Base-by-base conservation (phyloP, 2,329 filamentous ascomycete species). In the Chrysosporium queenslandicum region DNA sequence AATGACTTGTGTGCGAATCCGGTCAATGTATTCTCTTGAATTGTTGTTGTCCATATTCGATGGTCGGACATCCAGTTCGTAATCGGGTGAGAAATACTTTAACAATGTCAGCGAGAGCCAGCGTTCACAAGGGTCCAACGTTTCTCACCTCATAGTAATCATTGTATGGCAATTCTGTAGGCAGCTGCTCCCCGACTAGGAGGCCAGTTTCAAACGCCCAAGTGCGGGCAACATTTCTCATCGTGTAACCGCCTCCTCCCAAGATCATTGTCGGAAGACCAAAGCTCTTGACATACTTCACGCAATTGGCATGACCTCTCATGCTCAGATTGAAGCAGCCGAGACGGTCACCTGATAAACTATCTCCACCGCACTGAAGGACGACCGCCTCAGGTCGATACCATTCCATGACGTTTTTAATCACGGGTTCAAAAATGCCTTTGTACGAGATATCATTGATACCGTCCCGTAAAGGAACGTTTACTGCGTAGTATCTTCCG, bases 141-240 rank as follows among this genome's bases (percentile, higher is more conserved):
- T 21, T 9, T 57, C 68, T 61, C 64, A 78, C 77, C 66, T 85
- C 82, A 64, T 97, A 97, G 69, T 97, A 97, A 73, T 97, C 91
- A 58, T 95, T 97, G 69, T 89, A 97, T 0, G 91, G 91, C 37
- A 97, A 76, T n/a, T 86, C 83, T 4, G 85, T 78, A 9, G 81
- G 78, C 78, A 97, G 87, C 27, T 87, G 78, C 55, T 90, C 81
- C 25, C 87, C 87, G 18, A 96, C 87, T 7, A 97, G 77, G 54
- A 89, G 79, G 58, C 91, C 91, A 59, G 71, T 85, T 80, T 96
- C 72, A 60, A 74, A 79, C 20, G 74, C 74, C 80, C 79, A 83
- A 0, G 81, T 83, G 46, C 81, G 74, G 41, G 75, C 73, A 47
- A 78, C 75, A 55, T 78, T 85, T 50, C 82, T 74, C 80, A 85